A percentile compares a stretch with the other conserved stretches of the same genome.
Evolutionary conservation across 176 grass and related monocot species (phyloP).

Genomic region (Oryza brachyantha): DNA sequence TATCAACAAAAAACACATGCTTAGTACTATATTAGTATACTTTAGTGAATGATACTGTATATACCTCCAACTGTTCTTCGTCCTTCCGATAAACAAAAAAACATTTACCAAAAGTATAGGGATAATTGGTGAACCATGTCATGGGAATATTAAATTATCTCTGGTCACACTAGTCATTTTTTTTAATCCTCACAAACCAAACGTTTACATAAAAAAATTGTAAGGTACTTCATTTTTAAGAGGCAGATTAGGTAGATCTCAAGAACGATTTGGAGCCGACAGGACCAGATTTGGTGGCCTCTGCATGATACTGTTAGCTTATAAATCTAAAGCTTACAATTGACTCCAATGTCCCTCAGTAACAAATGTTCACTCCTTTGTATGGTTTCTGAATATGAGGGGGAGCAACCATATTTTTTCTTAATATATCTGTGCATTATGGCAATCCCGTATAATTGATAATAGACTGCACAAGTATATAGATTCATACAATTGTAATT

Average conservation of each 20-base stretch:
- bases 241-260: slow-evolving; percentile 36
- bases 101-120: not conserved
- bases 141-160: slow-evolving; percentile 4
- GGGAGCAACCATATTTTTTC: too few relatives aligned
- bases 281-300: slow-evolving; percentile 49
- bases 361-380: not conserved
- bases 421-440: too few relatives aligned
- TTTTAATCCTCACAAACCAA: not conserved
- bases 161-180: slow-evolving; percentile 2
- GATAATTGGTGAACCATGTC: not conserved
- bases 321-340: slow-evolving; percentile 14
- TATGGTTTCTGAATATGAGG: not conserved
- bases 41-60: too few relatives aligned
- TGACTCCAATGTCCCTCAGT: not conserved
- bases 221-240: not conserved
- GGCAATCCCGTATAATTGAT: too few relatives aligned
- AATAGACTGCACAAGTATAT: too few relatives aligned
- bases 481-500: too few relatives aligned
- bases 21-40: too few relatives aligned
- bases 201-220: not conserved
- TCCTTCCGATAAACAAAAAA: not conserved
- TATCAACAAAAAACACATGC: too few relatives aligned
- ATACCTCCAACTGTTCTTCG: too few relatives aligned
- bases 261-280: slow-evolving; percentile 33
- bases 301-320: not conserved